These are phyloP conservation scores for Quercus cerris DNA, from an alignment of 306 rosid genomes.

Conservation along the genomic window DNA sequence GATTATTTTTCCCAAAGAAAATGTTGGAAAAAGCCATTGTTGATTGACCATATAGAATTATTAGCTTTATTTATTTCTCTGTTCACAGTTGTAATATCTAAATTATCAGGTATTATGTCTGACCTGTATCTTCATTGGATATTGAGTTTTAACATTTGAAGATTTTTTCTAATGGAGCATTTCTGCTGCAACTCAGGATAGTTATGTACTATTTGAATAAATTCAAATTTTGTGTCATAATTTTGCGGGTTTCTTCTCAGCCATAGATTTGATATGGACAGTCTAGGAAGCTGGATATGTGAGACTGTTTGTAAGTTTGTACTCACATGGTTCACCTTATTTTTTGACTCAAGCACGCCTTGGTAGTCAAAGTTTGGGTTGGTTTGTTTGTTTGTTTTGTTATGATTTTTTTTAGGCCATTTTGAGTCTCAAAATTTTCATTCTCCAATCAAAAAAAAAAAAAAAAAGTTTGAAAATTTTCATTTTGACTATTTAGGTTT, in stretches of 20 bases:
- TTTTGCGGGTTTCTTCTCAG: not conserved
- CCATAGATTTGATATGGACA: not conserved
- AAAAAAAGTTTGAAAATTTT: no score
- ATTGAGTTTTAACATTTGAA: slow-evolving; percentile 30
- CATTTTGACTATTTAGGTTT: no score
- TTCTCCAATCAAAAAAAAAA: not conserved
- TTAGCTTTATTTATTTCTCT: slow-evolving; percentile 40
- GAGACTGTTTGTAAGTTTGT: no score
- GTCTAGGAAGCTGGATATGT: not conserved
- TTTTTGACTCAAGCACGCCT: no score
- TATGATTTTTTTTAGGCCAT: no score
- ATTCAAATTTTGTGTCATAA: not conserved
- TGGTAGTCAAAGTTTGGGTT: no score
- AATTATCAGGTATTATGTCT: slow-evolving; percentile 32
- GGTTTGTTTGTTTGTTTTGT: no score
- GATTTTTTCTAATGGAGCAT: not conserved
- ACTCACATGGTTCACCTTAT: no score
- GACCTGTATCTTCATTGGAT: slow-evolving; percentile 28
- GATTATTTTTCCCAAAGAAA: slow-evolving; percentile 13
- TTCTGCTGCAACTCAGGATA: not conserved
- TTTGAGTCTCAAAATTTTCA: no score
- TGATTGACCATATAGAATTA: slow-evolving; percentile 53
- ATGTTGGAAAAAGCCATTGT: slow-evolving; percentile 39
- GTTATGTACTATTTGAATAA: not conserved
- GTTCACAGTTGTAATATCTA: slow-evolving; percentile 38